Base-by-base conservation (phyloP, 2,329 filamentous ascomycete genomes). In the Verticillium tricorpus region DNA sequence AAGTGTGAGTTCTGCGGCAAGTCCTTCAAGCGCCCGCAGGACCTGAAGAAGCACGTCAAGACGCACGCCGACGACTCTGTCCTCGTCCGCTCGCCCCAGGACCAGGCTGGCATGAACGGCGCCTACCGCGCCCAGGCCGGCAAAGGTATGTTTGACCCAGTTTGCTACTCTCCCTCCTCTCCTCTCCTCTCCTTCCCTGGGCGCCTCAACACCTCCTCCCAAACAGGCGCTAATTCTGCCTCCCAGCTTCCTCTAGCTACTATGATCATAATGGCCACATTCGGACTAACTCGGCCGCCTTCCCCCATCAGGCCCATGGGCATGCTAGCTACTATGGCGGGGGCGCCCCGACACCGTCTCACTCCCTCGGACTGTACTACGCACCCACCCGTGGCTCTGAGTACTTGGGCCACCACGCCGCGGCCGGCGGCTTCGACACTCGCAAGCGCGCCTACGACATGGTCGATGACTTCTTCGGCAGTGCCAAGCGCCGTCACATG, bases 11-110 rank as follows among this genome's bases (percentile, higher is more conserved):
- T 97, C 79, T 99, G 95, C 74, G 92, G 92, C 74, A 99, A 99
- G 82, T 93, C 93, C 1, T 99, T 99, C 85, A 99, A 99, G 86
- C 91, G 95, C 37, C 95, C 95, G 2, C 95, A 99, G 80, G 95
- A 99, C 81, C 77, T 99, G 71, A 98, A 99, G 87, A 99, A 99
- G 82, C 95, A 99, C 76, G 93, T 98, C 77, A 99, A 98, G 88
- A 98, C 94, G 5, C 94, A 98, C 74, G 94, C 94, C 69, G 94
- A 98, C 72, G 94, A 97, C 78, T 96, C 93, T 52, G 92, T 96
- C 50, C 81, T 88, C 52, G 79, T 84, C 31, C 79, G 83, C 56
- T 77, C 80, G 15, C 78, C 78, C 32, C 80, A 80, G 67, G 84
- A 86, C 63, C 80, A 82, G 64, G 77, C 75, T n/a, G 79, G 78